These are phyloP conservation scores for Phialemonium atrogriseum DNA, from an alignment of 2,329 filamentous ascomycete genomes.

Conservation along the genomic window DNA sequence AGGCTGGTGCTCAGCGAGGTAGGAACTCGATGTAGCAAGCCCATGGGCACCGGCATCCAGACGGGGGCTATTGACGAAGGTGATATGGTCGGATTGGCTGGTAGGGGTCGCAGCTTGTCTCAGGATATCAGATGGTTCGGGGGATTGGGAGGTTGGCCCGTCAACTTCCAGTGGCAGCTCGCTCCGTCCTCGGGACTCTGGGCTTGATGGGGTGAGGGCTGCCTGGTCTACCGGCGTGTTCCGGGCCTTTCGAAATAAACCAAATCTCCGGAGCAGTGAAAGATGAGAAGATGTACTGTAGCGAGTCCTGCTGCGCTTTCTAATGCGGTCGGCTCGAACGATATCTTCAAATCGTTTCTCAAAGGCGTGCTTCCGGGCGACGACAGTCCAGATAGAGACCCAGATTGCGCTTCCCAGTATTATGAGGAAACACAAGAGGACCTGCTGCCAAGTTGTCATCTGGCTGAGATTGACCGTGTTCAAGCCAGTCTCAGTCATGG, in stretches of 20 bases:
- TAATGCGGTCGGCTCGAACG: constrained; percentile 31
- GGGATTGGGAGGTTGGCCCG: not conserved
- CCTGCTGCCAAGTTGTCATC: constrained; percentile 59
- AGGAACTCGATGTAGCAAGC: constrained; percentile 2
- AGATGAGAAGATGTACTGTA: constrained; percentile 16
- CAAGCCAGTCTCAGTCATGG: constrained; percentile 59
- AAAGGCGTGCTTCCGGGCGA: constrained; percentile 53
- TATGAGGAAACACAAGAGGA: constrained; percentile 54
- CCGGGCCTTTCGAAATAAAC: constrained; percentile 8
- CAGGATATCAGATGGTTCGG: too few relatives aligned
- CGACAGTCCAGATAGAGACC: constrained; percentile 55
- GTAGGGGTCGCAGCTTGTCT: not conserved
- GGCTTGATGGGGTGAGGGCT: constrained; percentile 1
- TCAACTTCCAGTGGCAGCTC: not conserved
- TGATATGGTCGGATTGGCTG: constrained; percentile 8
- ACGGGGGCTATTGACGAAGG: constrained; percentile 12
- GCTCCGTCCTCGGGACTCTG: not conserved
- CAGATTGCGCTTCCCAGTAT: constrained; percentile 56
- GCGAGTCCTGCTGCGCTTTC: constrained; percentile 16
- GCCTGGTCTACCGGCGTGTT: constrained; percentile 1
- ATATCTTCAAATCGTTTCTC: constrained; percentile 50
- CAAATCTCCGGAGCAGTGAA: constrained; percentile 10
- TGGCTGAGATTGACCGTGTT: constrained; percentile 55
- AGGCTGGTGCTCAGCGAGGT: constrained; percentile 3
- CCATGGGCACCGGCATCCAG: constrained; percentile 2